phyloP scores from a whole-genome alignment of 371 early-diverging fungal genomes.

The Blakeslea trispora region DNA sequence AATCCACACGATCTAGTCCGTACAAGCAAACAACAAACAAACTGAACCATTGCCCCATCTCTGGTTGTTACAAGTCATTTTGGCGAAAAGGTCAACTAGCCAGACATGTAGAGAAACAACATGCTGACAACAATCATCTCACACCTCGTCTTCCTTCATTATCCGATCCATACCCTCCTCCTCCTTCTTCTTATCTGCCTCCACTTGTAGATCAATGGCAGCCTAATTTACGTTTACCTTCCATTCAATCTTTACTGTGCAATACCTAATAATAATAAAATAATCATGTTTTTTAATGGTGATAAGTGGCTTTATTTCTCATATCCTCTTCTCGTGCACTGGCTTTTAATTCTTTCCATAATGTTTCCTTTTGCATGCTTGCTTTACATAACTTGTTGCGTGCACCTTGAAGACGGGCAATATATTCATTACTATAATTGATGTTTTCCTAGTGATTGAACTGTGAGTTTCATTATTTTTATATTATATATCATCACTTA shows the following conservation, averaged over 20 bases:
- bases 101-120: constrained; percentile 43
- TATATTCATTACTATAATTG: constrained; percentile 54
- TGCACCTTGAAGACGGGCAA: constrained; percentile 44
- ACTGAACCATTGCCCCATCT: constrained; percentile 43
- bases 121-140: constrained; percentile 11
- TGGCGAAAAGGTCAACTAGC: constrained; percentile 51
- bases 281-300: constrained; percentile 1
- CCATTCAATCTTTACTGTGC: constrained; percentile 22
- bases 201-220: constrained; percentile 14
- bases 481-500: constrained; percentile 14
- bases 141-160: too few relatives aligned
- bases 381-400: constrained; percentile 51
- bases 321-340: constrained; percentile 42
- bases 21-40: constrained; percentile 34
- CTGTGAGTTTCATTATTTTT: too few relatives aligned
- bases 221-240: constrained; percentile 17
- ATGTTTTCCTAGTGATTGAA: constrained; percentile 43
- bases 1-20: constrained; percentile 20
- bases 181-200: constrained; percentile 12
- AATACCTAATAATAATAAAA: constrained; percentile 3
- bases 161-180: neutral
- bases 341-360: constrained; percentile 44
- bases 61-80: constrained; percentile 45
- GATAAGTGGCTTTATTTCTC: constrained; percentile 17
- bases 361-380: constrained; percentile 46